Conservation (phyloP, 2,329 filamentous ascomycete species). For the Didymella sp. region DNA sequence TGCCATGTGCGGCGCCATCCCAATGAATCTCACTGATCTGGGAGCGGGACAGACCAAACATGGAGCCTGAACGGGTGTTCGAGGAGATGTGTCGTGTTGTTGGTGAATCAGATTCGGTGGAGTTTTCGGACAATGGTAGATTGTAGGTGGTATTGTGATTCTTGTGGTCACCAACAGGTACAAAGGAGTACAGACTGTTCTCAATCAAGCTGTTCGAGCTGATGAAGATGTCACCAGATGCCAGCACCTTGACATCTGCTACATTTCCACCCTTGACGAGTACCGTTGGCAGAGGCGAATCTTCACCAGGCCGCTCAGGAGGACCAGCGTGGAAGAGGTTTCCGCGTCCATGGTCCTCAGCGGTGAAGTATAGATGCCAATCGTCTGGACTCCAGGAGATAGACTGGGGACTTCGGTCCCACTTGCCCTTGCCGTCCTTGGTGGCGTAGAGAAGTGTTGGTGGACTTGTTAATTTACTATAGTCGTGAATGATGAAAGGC, state of each 20-base stretch:
- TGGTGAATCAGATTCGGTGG: constrained; percentile 34
- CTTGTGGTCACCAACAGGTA: constrained; percentile 49
- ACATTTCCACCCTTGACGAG: constrained; percentile 46
- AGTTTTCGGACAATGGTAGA: constrained; percentile 31
- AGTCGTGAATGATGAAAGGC: constrained; percentile 69
- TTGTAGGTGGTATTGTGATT: constrained; percentile 26
- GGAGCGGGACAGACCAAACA: constrained; percentile 68
- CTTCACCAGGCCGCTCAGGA: constrained; percentile 19
- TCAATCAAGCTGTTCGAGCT: constrained; percentile 74
- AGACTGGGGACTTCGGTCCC: constrained; percentile 62
- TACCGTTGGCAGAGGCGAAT: constrained; percentile 32
- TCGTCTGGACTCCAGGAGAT: constrained; percentile 62
- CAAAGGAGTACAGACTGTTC: constrained; percentile 71
- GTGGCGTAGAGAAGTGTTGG: constrained; percentile 60
- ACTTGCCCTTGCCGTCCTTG: constrained; percentile 66
- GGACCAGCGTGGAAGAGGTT: constrained; percentile 58
- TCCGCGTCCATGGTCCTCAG: constrained; percentile 73
- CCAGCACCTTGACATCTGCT: constrained; percentile 60
- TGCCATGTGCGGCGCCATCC: constrained; percentile 64
- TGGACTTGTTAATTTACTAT: constrained; percentile 61
- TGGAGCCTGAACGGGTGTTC: constrained; percentile 68
- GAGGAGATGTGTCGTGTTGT: constrained; percentile 62
- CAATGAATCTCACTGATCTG: constrained; percentile 76
- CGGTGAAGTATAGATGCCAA: constrained; percentile 71
- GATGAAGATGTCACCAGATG: constrained; percentile 64